Base-by-base conservation (phyloP, 2,329 filamentous ascomycete species). In the Paraphaeosphaeria minitans region DNA sequence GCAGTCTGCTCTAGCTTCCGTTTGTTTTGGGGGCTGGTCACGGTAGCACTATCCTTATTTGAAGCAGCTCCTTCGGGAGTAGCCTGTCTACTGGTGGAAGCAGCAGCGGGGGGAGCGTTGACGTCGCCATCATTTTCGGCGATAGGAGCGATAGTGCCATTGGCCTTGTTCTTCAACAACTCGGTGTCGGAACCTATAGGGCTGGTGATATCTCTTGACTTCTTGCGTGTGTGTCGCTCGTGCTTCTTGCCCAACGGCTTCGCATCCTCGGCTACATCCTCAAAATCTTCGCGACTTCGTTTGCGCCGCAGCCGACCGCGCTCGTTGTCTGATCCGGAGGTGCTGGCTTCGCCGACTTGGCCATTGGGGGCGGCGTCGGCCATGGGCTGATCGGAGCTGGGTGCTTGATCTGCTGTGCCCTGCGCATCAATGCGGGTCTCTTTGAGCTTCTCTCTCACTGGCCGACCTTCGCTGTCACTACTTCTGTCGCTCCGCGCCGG, bases 391-490 rank as follows among this genome's bases (percentile, higher is more conserved):
- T 70, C 67, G 12, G 64, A 58, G 37, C 42, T 51, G 41, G 62
- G 55, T 19, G 54, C 54, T 53, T 64, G 56, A 37, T 72, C 65
- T 16, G 66, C 64, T 19, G 62, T 61, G 46, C 65, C 46, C 46
- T 69, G 66, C 53, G 79, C 76, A 41, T 82, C 82, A 56, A 88
- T 86, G n/a, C 83, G 81, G 3, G 86, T 86, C 66, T 87, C 83
- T 73, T 86, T 83, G 55, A 89, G 76, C 74, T 87, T 85, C 70
- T 87, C 83, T 58, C 86, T 79, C 39, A 87, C 83, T 9, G 84
- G 84, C 59, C 81, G 82, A 71, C 87, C 85, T 60, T 82, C 81
- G 58, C 76, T 77, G 43, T 82, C 80, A 57, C 74, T 74, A 63
- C 73, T 75, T 59, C 66, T 76, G 61, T 82, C 80, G 58, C 75